These are phyloP conservation scores for Komagataella kurtzmanii DNA, from an alignment of 805 yeast species.

Conservation along the genomic window DNA sequence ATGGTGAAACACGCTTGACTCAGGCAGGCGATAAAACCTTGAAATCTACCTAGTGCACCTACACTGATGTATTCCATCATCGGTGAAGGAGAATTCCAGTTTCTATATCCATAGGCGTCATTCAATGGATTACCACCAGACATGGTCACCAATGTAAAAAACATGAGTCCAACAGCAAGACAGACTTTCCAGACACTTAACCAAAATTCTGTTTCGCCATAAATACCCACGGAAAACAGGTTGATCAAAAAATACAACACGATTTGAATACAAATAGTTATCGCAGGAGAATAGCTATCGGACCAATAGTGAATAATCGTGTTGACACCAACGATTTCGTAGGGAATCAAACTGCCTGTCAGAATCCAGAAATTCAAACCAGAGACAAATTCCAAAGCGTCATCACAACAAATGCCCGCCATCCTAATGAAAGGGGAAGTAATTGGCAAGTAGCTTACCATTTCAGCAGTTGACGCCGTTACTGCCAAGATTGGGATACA, in stretches of 20 bases:
- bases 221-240: conserved; percentile 27
- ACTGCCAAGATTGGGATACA: conserved; percentile 26
- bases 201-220: conserved; percentile 38
- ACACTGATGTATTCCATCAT: conserved; percentile 22
- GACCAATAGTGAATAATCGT: conserved; percentile 34
- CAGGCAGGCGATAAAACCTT: conserved; percentile 28
- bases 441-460: conserved; percentile 32
- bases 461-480: conserved; percentile 30
- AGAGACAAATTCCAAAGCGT: conserved; percentile 28
- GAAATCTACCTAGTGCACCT: conserved; percentile 31
- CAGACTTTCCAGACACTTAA: conserved; percentile 27
- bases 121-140: conserved; percentile 36
- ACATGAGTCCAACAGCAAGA: conserved; percentile 27
- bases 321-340: conserved; percentile 33
- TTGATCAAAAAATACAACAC: conserved; percentile 27
- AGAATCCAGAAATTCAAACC: conserved; percentile 39
- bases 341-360: conserved; percentile 33
- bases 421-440: conserved; percentile 32
- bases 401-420: conserved; percentile 32
- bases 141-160: conserved; percentile 33
- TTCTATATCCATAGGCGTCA: conserved; percentile 22
- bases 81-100: conserved; percentile 15
- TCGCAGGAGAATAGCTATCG: conserved; percentile 29
- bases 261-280: conserved; percentile 28
- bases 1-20: conserved; percentile 28